Evolutionary conservation across 2,329 filamentous ascomycete species (phyloP).

Genomic region (Curvularia hawaiiensis): DNA sequence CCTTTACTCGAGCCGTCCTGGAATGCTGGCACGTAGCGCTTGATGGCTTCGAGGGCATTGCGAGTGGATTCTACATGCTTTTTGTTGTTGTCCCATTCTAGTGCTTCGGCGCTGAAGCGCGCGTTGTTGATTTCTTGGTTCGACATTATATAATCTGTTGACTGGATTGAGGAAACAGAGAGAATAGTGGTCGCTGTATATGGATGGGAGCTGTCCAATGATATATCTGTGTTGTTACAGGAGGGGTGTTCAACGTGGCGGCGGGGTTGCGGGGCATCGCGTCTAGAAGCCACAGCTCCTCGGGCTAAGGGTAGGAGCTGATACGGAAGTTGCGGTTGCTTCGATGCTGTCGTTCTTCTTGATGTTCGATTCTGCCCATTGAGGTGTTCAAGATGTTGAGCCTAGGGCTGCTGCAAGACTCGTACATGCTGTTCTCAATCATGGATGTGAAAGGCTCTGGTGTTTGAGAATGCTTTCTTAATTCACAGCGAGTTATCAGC

Average conservation of each 20-base stretch:
- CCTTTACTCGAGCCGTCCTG: constrained; percentile 35
- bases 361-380: too few species aligned
- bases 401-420: too few species aligned
- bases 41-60: constrained; percentile 54
- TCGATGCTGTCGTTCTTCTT: background rate
- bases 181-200: background rate
- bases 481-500: too few species aligned
- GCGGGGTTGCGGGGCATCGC: background rate
- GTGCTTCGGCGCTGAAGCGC: constrained; percentile 62
- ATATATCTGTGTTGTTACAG: background rate
- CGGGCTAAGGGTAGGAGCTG: background rate
- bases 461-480: too few species aligned
- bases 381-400: too few species aligned
- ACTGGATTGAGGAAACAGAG: background rate
- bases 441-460: too few species aligned
- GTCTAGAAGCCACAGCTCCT: background rate
- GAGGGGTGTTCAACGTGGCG: background rate
- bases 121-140: constrained; percentile 45
- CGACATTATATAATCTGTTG: background rate
- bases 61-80: constrained; percentile 54
- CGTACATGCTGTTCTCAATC: too few species aligned
- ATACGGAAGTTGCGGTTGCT: background rate
- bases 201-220: background rate
- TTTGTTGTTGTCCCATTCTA: constrained; percentile 60
- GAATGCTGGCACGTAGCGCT: constrained; percentile 46